Percentiles rank a stretch among this genome's conserved stretches.
Evolutionary conservation across 768 basidiomycete genomes (phyloP).

Genomic region (Lentinula sp.): DNA sequence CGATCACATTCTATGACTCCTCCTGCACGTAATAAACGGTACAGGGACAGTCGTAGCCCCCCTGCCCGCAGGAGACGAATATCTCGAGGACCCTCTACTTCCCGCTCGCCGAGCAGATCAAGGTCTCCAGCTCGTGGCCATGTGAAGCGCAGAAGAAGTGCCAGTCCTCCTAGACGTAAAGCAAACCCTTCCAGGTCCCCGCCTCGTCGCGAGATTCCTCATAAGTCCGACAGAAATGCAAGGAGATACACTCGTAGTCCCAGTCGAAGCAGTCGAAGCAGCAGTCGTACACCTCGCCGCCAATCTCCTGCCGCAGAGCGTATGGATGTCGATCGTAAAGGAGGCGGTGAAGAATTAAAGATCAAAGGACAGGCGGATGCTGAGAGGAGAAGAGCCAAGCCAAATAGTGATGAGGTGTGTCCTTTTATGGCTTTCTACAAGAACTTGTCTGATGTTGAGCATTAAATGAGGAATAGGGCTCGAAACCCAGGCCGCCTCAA

Average conservation of each 20-base stretch:
- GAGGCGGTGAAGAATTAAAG: conserved; percentile 46
- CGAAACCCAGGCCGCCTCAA: conserved; percentile 13
- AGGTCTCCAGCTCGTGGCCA: conserved; percentile 31
- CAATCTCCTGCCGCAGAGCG: conserved; percentile 19
- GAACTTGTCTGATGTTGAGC: not conserved
- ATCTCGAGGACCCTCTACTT: conserved; percentile 25
- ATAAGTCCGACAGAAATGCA: conserved; percentile 10
- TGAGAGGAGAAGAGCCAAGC: conserved; percentile 48
- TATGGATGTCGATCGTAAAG: conserved; percentile 30
- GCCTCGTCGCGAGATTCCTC: conserved; percentile 21
- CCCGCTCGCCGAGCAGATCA: conserved; percentile 33
- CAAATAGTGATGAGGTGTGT: conserved; percentile 35
- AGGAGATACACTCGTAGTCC: conserved; percentile 15
- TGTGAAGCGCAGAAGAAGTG: conserved; percentile 36
- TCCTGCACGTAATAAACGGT: conserved; percentile 33
- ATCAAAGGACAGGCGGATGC: conserved; percentile 70
- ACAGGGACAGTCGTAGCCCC: conserved; percentile 50
- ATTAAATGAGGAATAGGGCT: not conserved
- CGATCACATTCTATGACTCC: conserved; percentile 39
- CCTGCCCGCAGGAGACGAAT: conserved; percentile 40
- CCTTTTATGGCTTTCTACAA: not conserved
- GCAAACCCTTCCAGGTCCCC: conserved; percentile 28
- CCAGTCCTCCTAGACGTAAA: conserved; percentile 28
- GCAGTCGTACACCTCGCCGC: conserved; percentile 18
- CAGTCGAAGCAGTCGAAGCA: conserved; percentile 18